Percentiles rank a stretch among this genome's conserved stretches.
These are phyloP conservation scores for Dioscorea zingiberensis DNA, from an alignment of 106 monocot genomes.

Conservation along the genomic window DNA sequence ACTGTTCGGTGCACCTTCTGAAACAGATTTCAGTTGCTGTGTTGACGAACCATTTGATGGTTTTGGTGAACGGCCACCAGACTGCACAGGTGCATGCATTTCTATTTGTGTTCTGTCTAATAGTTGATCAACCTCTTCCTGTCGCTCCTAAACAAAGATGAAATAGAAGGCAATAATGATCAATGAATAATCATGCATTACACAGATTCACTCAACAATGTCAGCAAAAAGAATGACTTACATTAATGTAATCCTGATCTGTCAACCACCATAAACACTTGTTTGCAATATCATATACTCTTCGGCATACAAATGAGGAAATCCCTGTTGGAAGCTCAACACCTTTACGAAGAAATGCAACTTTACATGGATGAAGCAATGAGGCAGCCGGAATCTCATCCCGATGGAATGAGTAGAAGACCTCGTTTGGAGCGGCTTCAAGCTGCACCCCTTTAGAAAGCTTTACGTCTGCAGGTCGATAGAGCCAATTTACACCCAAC, in stretches of 20 bases:
- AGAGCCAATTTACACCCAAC: constrained; percentile 94
- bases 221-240: constrained; percentile 19
- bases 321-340: constrained; percentile 72
- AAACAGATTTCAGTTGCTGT: constrained; percentile 78
- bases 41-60: constrained; percentile 49
- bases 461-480: constrained; percentile 80
- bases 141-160: constrained; percentile 51
- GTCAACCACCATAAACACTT: constrained; percentile 98
- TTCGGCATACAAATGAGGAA: constrained; percentile 85
- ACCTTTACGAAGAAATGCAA: constrained; percentile 84
- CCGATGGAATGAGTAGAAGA: constrained; percentile 91
- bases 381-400: constrained; percentile 82
- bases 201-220: neutral
- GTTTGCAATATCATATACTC: constrained; percentile 85
- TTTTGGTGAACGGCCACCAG: constrained; percentile 92
- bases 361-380: constrained; percentile 94
- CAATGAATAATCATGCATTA: neutral
- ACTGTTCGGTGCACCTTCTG: constrained; percentile 68
- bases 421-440: constrained; percentile 89
- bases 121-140: constrained; percentile 85
- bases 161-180: neutral
- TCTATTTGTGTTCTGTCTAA: constrained; percentile 79
- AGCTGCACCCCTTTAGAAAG: constrained; percentile 60
- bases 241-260: constrained; percentile 94
- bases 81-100: constrained; percentile 94